A percentile compares a stretch with the other conserved stretches of the same genome.
These are phyloP conservation scores for Syncephalastrum contaminatum DNA, from an alignment of 371 early-diverging fungal species.

Conservation along the genomic window DNA sequence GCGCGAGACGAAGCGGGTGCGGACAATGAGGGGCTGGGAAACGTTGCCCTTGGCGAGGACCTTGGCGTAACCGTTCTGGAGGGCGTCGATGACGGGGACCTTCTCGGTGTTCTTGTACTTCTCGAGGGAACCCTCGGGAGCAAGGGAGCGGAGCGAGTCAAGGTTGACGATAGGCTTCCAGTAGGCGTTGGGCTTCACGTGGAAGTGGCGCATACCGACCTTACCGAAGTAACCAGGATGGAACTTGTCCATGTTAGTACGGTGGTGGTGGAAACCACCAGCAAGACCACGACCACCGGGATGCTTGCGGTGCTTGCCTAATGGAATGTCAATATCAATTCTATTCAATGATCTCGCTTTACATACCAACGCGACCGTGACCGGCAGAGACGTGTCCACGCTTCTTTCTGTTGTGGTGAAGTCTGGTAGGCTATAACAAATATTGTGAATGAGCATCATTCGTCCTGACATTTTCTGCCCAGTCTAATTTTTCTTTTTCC, in stretches of 20 bases:
- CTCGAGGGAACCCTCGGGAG: constrained; percentile 88
- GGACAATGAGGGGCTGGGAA: constrained; percentile 97
- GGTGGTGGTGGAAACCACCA: constrained; percentile 99
- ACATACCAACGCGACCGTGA: constrained; percentile 82
- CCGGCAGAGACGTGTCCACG: constrained; percentile 94
- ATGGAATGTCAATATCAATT: background rate
- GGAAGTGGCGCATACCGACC: constrained; percentile 99
- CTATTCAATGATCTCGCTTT: constrained; percentile 9
- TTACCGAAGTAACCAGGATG: constrained; percentile 99
- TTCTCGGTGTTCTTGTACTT: constrained; percentile 87
- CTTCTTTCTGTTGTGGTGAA: constrained; percentile 86
- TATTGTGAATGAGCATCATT: background rate
- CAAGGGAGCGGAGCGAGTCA: constrained; percentile 94
- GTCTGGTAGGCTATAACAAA: constrained; percentile 76
- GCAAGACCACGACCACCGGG: constrained; percentile 99
- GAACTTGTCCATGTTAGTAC: constrained; percentile 99
- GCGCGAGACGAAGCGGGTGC: constrained; percentile 94
- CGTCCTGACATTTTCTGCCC: background rate
- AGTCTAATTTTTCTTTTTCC: background rate
- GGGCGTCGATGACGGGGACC: constrained; percentile 94
- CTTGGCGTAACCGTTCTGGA: constrained; percentile 94
- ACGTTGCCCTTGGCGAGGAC: constrained; percentile 96
- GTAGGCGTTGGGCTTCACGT: constrained; percentile 92
- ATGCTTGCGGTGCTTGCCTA: constrained; percentile 99
- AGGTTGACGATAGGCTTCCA: constrained; percentile 91